phyloP scores from a whole-genome alignment of 345 rosid species.

The Anacardium occidentale region DNA sequence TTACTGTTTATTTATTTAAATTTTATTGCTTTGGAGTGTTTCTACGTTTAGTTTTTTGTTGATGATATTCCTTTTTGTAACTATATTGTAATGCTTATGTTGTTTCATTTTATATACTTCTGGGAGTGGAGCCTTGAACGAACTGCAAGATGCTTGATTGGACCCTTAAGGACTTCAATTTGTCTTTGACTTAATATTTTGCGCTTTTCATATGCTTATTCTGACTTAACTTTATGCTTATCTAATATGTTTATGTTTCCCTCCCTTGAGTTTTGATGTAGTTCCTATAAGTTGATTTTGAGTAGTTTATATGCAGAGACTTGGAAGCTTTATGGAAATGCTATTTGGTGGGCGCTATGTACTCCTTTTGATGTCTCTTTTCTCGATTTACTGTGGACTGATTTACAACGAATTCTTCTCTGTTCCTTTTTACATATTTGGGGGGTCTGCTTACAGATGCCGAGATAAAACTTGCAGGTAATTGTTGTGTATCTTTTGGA shows the following conservation, averaged over 20 bases:
- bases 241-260: neutral
- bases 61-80: neutral
- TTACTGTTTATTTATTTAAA: neutral
- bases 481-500: constrained; percentile 13
- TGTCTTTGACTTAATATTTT: neutral
- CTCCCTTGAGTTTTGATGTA: neutral
- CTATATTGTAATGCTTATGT: neutral
- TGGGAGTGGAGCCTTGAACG: neutral
- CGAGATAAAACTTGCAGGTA: constrained; percentile 83
- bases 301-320: constrained; percentile 54
- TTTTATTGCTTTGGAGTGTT: neutral
- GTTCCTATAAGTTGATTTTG: constrained; percentile 5
- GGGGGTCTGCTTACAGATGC: constrained; percentile 92
- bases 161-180: neutral
- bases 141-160: constrained; percentile 9
- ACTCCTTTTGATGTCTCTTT: constrained; percentile 84
- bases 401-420: constrained; percentile 98
- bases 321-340: constrained; percentile 99
- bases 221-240: neutral
- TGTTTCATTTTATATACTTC: neutral
- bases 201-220: neutral
- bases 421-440: constrained; percentile 91
- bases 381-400: constrained; percentile 94
- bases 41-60: neutral
- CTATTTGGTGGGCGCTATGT: constrained; percentile 94